Conservation (phyloP, 2,329 filamentous ascomycete species). For the Aspergillus vadensis region DNA sequence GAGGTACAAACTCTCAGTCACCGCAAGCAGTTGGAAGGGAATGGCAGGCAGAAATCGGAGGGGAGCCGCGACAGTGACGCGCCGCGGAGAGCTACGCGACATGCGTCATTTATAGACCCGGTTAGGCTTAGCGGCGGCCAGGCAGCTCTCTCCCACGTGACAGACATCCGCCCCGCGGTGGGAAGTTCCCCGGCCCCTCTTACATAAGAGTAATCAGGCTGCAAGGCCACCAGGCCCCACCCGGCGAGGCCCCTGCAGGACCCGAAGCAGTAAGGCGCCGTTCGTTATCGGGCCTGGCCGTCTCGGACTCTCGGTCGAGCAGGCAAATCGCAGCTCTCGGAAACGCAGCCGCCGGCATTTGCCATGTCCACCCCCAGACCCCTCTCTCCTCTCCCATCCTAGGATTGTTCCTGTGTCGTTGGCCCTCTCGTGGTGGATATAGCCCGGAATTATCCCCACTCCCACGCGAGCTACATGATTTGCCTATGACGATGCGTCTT, state of each 20-base stretch:
- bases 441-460: neutral
- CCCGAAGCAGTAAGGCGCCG: neutral
- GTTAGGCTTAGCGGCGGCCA: slow-evolving; percentile 17
- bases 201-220: neutral
- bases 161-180: slow-evolving; percentile 9
- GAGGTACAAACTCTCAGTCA: neutral
- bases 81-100: slow-evolving; percentile 22
- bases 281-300: slow-evolving; percentile 1
- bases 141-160: slow-evolving; percentile 22
- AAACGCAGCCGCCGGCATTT: neutral
- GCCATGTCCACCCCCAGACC: slow-evolving; percentile 6
- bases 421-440: neutral
- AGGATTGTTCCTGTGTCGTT: neutral
- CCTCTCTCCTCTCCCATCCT: slow-evolving; percentile 5
- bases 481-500: slow-evolving; percentile 25
- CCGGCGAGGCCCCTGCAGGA: neutral
- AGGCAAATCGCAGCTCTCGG: slow-evolving; percentile 12
- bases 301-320: slow-evolving; percentile 14
- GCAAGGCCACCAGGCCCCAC: slow-evolving; percentile 20
- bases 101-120: slow-evolving; percentile 22
- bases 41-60: neutral
- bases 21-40: neutral
- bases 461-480: slow-evolving; percentile 22
- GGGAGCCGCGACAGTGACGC: slow-evolving; percentile 18
- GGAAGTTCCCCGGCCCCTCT: slow-evolving; percentile 9